Base-by-base conservation (phyloP, 176 grass and related monocot species). In the Rhynchospora breviuscula region DNA sequence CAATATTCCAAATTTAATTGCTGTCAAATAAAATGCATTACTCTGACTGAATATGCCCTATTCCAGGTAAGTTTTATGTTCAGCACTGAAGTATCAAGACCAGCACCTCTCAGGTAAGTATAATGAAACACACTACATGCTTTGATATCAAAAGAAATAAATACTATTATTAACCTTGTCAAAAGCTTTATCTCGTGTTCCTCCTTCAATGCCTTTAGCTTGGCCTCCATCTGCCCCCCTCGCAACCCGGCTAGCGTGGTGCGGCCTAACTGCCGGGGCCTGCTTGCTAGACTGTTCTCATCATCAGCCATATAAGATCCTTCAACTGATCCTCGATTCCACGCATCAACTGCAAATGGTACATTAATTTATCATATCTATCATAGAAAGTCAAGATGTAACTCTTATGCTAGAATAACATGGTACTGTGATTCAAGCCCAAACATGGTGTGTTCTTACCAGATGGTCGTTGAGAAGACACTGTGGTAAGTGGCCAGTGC, bases 131-230 rank as follows among this genome's bases (percentile, higher is more conserved):
- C 6, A 19, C 0, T 68, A 26, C 73, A 31, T 57, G 6, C 25
- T 17, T 9, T 56, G 54, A 53, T 56, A 2, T 15, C 31, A 7
- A 78, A 63, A 60, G 14, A 47, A 64, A 76, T 19, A 31, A 71
- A 46, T 63, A 53, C 52, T 0, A 82, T 54, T 2, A 49, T 51
- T 64, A 10, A 97, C 94, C 88, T 93, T 58, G 85, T 86, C 85
- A 93, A 84, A 79, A 93, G 87, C 64, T 97, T 93, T 48, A 84
- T 26, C 74, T 86, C 84, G 80, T 84, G 81, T 47, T 59, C 86
- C 87, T 93, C 89, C 85, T 90, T 93, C 94, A 89, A 97, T 70
- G 78, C 81, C 86, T 85, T 88, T 78, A 93, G 87, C 74, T 91
- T 89, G 84, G 86, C 60, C 11, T 85, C 87, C 59, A 93, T 67